phyloP scores from a whole-genome alignment of 2,329 filamentous ascomycete genomes.

The Dichotomopilus funicola region DNA sequence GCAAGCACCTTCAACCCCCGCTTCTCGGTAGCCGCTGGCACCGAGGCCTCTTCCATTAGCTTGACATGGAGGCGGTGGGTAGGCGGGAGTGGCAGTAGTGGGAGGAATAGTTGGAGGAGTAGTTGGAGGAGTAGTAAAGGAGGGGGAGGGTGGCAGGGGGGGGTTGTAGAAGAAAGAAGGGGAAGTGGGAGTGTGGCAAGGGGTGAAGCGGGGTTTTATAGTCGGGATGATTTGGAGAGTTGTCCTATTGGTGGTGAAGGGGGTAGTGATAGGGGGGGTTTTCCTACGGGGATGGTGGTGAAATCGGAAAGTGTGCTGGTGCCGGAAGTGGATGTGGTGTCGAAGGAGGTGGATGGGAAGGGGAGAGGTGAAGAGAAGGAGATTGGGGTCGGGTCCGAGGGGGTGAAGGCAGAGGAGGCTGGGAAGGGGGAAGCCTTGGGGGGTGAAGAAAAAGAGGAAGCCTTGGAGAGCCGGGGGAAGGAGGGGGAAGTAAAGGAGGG shows the following conservation, averaged over 20 bases:
- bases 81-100: slow-evolving; percentile 5
- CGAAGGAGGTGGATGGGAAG: too few relatives aligned
- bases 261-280: too few relatives aligned
- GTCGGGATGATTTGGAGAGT: slow-evolving; percentile 5
- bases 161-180: too few relatives aligned
- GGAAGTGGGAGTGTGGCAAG: too few relatives aligned
- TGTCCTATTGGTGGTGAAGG: background rate
- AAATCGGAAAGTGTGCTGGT: too few relatives aligned
- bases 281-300: too few relatives aligned
- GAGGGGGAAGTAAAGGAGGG: background rate
- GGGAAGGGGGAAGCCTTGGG: background rate
- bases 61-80: slow-evolving; percentile 16
- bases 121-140: too few relatives aligned
- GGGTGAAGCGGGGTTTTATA: background rate
- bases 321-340: too few relatives aligned
- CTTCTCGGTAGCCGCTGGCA: slow-evolving; percentile 8
- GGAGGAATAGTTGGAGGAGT: too few relatives aligned
- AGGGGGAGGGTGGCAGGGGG: too few relatives aligned
- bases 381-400: background rate
- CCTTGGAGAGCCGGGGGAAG: background rate
- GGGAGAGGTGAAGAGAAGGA: background rate
- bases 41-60: slow-evolving; percentile 13
- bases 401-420: background rate
- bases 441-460: background rate
- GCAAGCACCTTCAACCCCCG: slow-evolving; percentile 14